Conservation (phyloP, 108 stramenopile species). For the Discostella pseudostelligera region DNA sequence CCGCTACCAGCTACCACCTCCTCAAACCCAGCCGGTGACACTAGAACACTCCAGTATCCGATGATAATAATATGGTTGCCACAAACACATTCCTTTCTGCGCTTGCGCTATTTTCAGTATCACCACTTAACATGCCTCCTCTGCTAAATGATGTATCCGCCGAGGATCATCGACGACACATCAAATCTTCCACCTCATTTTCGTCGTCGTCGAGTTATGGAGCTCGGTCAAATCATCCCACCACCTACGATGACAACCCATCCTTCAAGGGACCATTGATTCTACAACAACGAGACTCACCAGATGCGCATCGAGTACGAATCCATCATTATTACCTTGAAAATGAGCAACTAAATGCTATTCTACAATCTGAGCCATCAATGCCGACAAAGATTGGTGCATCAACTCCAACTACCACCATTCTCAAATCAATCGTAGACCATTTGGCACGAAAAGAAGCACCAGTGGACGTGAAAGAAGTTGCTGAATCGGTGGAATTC, state of each 20-base stretch:
- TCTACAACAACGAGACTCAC: conserved; percentile 22
- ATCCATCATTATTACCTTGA: conserved; percentile 36
- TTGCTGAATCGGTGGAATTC: conserved; percentile 55
- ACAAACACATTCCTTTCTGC: background rate
- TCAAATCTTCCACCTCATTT: background rate
- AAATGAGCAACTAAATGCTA: conserved; percentile 2
- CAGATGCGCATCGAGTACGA: conserved; percentile 35
- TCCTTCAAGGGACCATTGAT: conserved; percentile 48
- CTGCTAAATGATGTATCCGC: background rate
- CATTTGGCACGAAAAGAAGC: conserved; percentile 54
- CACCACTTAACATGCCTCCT: background rate
- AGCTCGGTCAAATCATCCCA: conserved; percentile 45
- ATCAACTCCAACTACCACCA: conserved; percentile 38
- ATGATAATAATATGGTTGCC: background rate
- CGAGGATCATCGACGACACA: background rate
- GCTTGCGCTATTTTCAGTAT: conserved; percentile 4
- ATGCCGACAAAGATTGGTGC: conserved; percentile 7
- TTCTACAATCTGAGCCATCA: background rate
- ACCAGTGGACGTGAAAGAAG: conserved; percentile 58
- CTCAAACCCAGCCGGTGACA: no score
- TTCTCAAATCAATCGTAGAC: conserved; percentile 46
- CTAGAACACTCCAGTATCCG: no score
- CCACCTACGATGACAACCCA: conserved; percentile 50
- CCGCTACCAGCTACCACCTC: no score
- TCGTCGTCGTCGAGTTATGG: conserved; percentile 33